Conservation (phyloP, 139 green algal genomes). For the Picochlorum sp. region DNA sequence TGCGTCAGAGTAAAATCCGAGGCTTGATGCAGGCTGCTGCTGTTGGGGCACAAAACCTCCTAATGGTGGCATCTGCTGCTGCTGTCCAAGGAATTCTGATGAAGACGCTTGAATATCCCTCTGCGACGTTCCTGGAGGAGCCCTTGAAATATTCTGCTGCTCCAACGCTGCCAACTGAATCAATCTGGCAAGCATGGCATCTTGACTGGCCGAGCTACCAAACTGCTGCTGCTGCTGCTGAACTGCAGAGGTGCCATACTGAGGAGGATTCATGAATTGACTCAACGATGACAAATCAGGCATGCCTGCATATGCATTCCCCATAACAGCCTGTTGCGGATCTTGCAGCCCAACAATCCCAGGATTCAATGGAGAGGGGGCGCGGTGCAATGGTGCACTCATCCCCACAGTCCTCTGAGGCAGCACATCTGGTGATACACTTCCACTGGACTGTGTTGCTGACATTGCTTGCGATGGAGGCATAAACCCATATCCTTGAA, state of each 20-base stretch:
- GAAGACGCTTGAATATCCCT: too few species aligned
- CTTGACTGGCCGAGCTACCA: background rate
- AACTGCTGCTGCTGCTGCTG: constrained; percentile 1
- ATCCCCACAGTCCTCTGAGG: too few species aligned
- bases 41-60: too few species aligned
- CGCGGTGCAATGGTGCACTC: too few species aligned
- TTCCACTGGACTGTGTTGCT: background rate
- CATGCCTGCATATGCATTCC: too few species aligned
- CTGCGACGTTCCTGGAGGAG: background rate
- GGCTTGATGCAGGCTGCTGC: too few species aligned
- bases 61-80: too few species aligned
- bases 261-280: background rate
- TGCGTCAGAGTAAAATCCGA: too few species aligned
- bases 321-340: too few species aligned
- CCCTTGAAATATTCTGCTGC: background rate
- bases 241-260: constrained; percentile 8
- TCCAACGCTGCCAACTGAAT: background rate
- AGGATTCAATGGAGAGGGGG: too few species aligned
- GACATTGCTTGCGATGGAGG: constrained; percentile 35
- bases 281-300: background rate
- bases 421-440: background rate
- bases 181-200: constrained; percentile 21
- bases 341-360: too few species aligned
- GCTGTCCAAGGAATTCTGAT: too few species aligned
- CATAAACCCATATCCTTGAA: constrained; percentile 50